Conservation (phyloP, 129 eudicot species). For the Heracleum sosnowskyi region DNA sequence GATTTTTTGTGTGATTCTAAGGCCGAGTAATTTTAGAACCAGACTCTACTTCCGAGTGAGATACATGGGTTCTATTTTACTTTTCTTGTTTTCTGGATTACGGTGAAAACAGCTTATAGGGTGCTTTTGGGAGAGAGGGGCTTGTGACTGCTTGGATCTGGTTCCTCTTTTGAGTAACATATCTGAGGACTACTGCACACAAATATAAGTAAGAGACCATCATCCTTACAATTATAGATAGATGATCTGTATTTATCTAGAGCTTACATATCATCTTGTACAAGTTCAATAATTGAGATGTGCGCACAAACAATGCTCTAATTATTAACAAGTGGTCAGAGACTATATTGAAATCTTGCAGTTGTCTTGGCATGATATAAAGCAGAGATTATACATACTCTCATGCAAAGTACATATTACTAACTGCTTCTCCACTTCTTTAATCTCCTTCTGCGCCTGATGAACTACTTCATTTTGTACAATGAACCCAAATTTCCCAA, state of each 20-base stretch:
- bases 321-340: background rate
- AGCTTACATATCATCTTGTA: constrained; percentile 1
- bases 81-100: background rate
- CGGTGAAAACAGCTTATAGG: background rate
- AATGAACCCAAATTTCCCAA: constrained; percentile 9
- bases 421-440: constrained; percentile 9
- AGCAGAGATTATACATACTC: constrained; percentile 9
- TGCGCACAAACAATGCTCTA: constrained; percentile 9
- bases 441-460: background rate
- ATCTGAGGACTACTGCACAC: background rate
- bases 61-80: background rate
- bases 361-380: background rate
- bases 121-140: background rate
- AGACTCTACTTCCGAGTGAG: background rate
- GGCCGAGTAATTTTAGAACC: background rate
- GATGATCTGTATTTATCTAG: background rate
- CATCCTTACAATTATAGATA: background rate
- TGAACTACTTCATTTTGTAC: constrained; percentile 22
- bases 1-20: background rate
- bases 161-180: background rate
- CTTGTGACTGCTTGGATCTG: background rate
- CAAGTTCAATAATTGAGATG: background rate
- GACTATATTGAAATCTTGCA: background rate
- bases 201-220: background rate
- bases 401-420: constrained; percentile 3